These are phyloP conservation scores for Trichoderma arundinaceum DNA, from an alignment of 2,329 filamentous ascomycete species.

Conservation along the genomic window DNA sequence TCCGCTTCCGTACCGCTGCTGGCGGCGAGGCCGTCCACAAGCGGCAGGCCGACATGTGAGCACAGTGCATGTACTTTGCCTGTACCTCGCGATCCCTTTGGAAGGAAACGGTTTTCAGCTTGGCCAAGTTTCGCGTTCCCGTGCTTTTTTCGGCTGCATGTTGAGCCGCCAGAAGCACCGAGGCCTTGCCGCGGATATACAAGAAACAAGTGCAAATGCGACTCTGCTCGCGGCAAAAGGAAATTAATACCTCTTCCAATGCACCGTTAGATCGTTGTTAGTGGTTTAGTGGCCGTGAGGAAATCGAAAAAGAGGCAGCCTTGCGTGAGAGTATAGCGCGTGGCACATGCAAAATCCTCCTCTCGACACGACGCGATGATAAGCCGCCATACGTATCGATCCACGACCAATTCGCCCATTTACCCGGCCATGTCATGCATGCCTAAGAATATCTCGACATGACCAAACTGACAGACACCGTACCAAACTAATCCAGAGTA, in stretches of 20 bases:
- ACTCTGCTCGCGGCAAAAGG: conserved; percentile 16
- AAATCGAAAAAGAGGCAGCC: background rate
- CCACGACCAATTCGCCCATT: conserved; percentile 10
- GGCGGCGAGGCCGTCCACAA: conserved; percentile 22
- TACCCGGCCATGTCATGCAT: background rate
- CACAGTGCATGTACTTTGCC: conserved; percentile 12
- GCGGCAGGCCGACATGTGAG: conserved; percentile 29
- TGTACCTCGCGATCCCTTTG: too few relatives aligned
- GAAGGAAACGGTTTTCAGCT: conserved; percentile 4
- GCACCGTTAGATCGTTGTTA: background rate
- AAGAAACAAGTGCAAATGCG: background rate
- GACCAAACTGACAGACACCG: background rate
- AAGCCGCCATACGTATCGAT: background rate
- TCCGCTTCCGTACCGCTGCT: background rate
- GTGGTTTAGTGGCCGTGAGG: background rate
- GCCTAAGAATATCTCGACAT: conserved; percentile 5
- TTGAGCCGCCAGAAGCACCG: conserved; percentile 4
- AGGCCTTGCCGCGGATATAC: background rate
- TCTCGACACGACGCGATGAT: background rate
- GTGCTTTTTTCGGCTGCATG: conserved; percentile 16
- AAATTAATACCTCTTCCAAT: conserved; percentile 25
- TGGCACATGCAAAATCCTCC: conserved; percentile 18
- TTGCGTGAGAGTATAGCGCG: conserved; percentile 1
- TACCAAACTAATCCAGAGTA: conserved; percentile 5
- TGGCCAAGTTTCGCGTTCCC: background rate